Conservation (phyloP, 2,329 filamentous ascomycete species). For the Claviceps sp. region DNA sequence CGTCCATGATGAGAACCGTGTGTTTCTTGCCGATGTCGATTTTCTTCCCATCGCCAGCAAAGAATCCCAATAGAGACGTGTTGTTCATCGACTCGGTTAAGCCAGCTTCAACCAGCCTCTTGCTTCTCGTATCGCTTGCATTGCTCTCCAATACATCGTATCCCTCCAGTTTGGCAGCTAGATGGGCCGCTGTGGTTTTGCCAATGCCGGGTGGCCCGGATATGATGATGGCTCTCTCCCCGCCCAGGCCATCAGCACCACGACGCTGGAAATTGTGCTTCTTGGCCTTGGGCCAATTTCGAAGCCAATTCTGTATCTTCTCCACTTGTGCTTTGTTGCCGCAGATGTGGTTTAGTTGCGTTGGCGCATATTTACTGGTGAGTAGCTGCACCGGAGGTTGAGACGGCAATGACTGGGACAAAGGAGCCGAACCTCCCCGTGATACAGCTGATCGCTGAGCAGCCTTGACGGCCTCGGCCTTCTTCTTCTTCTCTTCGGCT, state of each 20-base stretch:
- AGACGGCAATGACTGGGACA: constrained; percentile 23
- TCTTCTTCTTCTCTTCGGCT: constrained; percentile 54
- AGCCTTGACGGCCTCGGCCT: constrained; percentile 37
- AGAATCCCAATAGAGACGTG: constrained; percentile 82
- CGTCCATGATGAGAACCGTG: constrained; percentile 93
- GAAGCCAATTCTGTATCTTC: constrained; percentile 78
- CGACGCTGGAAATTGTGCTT: constrained; percentile 70
- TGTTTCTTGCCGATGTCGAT: constrained; percentile 79
- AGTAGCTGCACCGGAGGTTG: constrained; percentile 56
- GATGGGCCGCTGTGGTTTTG: constrained; percentile 91
- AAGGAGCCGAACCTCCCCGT: constrained; percentile 12
- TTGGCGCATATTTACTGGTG: constrained; percentile 92
- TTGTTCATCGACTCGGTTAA: constrained; percentile 88
- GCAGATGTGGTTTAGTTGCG: constrained; percentile 74
- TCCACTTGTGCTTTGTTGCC: constrained; percentile 88
- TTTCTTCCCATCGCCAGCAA: constrained; percentile 68
- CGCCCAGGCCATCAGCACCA: constrained; percentile 73
- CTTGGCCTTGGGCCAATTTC: constrained; percentile 64
- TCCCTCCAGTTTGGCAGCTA: constrained; percentile 83
- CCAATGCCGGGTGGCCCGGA: constrained; percentile 93
- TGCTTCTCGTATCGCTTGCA: constrained; percentile 89
- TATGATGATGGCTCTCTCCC: constrained; percentile 80
- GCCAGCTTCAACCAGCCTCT: constrained; percentile 82
- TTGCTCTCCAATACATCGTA: constrained; percentile 93
- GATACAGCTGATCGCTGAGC: constrained; percentile 28